These are phyloP conservation scores for Chloropicon primus DNA, from an alignment of 139 green algal genomes.

Conservation along the genomic window DNA sequence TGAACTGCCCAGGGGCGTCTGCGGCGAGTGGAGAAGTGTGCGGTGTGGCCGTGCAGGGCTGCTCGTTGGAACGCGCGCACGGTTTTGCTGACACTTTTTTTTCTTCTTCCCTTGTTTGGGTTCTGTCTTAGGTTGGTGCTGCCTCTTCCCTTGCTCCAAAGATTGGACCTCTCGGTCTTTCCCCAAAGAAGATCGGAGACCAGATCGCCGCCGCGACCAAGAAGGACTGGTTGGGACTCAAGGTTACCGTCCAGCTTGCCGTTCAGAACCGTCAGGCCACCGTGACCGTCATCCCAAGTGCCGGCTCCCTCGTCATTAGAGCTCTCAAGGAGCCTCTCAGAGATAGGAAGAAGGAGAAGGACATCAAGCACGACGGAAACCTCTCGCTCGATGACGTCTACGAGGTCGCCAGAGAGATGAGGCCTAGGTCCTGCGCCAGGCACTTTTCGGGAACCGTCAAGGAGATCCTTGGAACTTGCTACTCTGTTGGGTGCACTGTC, in stretches of 20 bases:
- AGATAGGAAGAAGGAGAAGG: constrained; percentile 98
- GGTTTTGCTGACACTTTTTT: not conserved
- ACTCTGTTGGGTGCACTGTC: constrained; percentile 93
- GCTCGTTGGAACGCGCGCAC: not conserved
- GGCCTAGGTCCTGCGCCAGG: constrained; percentile 76
- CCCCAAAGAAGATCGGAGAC: constrained; percentile 99
- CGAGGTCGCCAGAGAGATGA: constrained; percentile 92
- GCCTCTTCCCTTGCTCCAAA: constrained; percentile 96
- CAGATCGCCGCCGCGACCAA: constrained; percentile 99
- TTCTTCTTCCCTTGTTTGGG: not conserved
- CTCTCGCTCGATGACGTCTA: constrained; percentile 86
- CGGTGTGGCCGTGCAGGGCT: no score
- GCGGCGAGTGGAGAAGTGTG: no score
- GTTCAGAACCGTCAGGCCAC: constrained; percentile 98
- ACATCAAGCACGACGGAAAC: constrained; percentile 96
- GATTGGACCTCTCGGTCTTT: constrained; percentile 98
- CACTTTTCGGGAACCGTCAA: constrained; percentile 83
- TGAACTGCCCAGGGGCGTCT: no score
- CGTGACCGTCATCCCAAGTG: constrained; percentile 90
- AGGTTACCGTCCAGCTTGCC: constrained; percentile 95
- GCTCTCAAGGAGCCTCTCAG: constrained; percentile 89
- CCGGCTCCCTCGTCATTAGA: constrained; percentile 93
- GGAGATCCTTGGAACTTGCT: constrained; percentile 94
- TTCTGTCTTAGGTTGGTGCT: constrained; percentile 50
- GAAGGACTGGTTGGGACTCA: constrained; percentile 98